phyloP scores from a whole-genome alignment of 306 rosid species.

The Cucurbita maxima region DNA sequence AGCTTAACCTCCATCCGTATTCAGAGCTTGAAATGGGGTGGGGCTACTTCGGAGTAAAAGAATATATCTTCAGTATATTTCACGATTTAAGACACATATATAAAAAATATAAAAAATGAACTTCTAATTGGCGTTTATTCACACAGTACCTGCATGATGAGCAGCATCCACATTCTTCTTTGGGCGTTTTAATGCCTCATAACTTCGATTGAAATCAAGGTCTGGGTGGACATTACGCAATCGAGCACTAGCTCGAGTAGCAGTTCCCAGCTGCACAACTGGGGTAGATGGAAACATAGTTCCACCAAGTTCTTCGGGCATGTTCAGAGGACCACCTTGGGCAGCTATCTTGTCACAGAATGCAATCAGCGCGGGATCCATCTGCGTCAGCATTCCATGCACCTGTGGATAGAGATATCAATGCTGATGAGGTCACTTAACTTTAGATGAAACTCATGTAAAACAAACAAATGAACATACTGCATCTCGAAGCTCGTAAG shows the following conservation, averaged over 20 bases:
- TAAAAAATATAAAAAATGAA: not conserved
- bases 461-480: constrained; percentile 22
- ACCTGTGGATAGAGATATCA: constrained; percentile 28
- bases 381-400: constrained; percentile 91
- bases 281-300: constrained; percentile 53
- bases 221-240: constrained; percentile 80
- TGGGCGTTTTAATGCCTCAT: constrained; percentile 49
- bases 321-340: constrained; percentile 70
- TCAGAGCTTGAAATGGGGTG: not conserved
- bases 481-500: constrained; percentile 82
- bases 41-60: not conserved
- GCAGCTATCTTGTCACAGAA: constrained; percentile 78
- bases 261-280: constrained; percentile 60
- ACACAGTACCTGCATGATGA: constrained; percentile 46
- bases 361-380: constrained; percentile 83
- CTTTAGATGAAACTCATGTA: constrained; percentile 6
- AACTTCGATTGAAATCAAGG: constrained; percentile 54
- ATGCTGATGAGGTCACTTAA: not conserved
- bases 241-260: constrained; percentile 72
- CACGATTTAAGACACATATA: not conserved
- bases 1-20: not conserved
- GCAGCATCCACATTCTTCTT: constrained; percentile 44
- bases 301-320: constrained; percentile 55
- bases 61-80: not conserved
- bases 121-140: not conserved